These are phyloP conservation scores for Ziziphus jujuba DNA, from an alignment of 306 rosid species.

Conservation along the genomic window DNA sequence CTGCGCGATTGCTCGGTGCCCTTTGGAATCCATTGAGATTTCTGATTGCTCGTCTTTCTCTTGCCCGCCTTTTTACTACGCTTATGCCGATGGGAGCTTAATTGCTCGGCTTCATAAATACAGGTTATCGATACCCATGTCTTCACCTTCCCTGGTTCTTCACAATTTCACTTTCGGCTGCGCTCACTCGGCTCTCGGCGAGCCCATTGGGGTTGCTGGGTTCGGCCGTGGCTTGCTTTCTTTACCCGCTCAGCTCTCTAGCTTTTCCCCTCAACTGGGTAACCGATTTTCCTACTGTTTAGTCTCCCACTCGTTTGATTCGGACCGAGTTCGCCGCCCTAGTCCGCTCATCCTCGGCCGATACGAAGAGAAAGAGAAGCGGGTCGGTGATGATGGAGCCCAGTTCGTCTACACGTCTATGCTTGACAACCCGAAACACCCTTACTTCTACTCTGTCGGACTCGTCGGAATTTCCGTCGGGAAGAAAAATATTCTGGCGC, in stretches of 20 bases:
- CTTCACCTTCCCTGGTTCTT: slow-evolving; percentile 47
- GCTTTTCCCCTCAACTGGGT: slow-evolving; percentile 63
- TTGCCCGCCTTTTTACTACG: slow-evolving; percentile 87
- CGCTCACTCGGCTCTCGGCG: slow-evolving; percentile 82
- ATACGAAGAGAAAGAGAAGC: slow-evolving; percentile 30
- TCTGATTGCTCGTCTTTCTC: slow-evolving; percentile 60
- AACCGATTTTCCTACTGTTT: slow-evolving; percentile 83
- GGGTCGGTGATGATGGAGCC: neutral
- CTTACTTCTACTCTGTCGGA: slow-evolving; percentile 78
- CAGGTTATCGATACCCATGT: slow-evolving; percentile 41
- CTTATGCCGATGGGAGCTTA: slow-evolving; percentile 89
- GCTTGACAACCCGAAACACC: slow-evolving; percentile 80
- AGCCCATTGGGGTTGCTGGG: slow-evolving; percentile 92
- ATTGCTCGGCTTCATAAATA: slow-evolving; percentile 58
- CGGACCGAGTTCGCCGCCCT: slow-evolving; percentile 55
- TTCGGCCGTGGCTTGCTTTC: slow-evolving; percentile 81
- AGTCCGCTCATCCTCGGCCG: slow-evolving; percentile 89
- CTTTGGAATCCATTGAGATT: slow-evolving; percentile 67
- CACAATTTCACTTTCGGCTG: slow-evolving; percentile 85
- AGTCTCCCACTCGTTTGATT: slow-evolving; percentile 77
- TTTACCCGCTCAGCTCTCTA: slow-evolving; percentile 72
- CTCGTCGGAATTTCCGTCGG: slow-evolving; percentile 74
- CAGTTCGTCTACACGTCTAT: slow-evolving; percentile 68
- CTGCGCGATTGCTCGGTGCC: slow-evolving; percentile 83
- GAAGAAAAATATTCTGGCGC: slow-evolving; percentile 45